phyloP scores from a whole-genome alignment of 1,284 basidiomycete genomes.

The Tilletia walkeri region DNA sequence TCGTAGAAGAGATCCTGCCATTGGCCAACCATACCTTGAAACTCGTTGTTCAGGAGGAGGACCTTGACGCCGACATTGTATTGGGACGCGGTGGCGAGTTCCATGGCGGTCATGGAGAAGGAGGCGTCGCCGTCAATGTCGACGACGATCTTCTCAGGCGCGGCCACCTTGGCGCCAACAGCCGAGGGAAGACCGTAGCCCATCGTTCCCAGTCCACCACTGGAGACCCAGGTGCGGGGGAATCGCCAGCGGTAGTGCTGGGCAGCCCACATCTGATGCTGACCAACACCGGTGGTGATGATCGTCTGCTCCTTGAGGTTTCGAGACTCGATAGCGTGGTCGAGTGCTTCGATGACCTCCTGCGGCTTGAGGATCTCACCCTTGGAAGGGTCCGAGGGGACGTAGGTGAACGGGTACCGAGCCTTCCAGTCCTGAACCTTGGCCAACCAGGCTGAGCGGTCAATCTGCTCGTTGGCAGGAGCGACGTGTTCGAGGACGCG shows the following conservation, averaged over 20 bases:
- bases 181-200: slow-evolving; percentile 92
- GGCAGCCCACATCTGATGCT: slow-evolving; percentile 99
- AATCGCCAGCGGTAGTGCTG: slow-evolving; percentile 88
- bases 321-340: slow-evolving; percentile 62
- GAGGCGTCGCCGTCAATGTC: slow-evolving; percentile 97
- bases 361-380: slow-evolving; percentile 87
- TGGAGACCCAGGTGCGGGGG: slow-evolving; percentile 86
- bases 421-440: slow-evolving; percentile 72
- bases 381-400: slow-evolving; percentile 62
- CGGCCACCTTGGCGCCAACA: slow-evolving; percentile 94
- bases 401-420: slow-evolving; percentile 85
- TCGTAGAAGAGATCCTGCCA: slow-evolving; percentile 99
- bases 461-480: slow-evolving; percentile 22
- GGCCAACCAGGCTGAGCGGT: slow-evolving; percentile 74
- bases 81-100: slow-evolving; percentile 87
- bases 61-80: slow-evolving; percentile 90
- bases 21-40: slow-evolving; percentile 87
- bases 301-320: slow-evolving; percentile 82
- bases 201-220: slow-evolving; percentile 93
- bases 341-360: slow-evolving; percentile 89
- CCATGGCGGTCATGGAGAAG: slow-evolving; percentile 98
- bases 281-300: slow-evolving; percentile 90
- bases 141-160: slow-evolving; percentile 86
- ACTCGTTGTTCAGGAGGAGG: slow-evolving; percentile 57
- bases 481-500: slow-evolving; percentile 71